Conservation (phyloP, 345 rosid species). For the Populus ilicifolia region DNA sequence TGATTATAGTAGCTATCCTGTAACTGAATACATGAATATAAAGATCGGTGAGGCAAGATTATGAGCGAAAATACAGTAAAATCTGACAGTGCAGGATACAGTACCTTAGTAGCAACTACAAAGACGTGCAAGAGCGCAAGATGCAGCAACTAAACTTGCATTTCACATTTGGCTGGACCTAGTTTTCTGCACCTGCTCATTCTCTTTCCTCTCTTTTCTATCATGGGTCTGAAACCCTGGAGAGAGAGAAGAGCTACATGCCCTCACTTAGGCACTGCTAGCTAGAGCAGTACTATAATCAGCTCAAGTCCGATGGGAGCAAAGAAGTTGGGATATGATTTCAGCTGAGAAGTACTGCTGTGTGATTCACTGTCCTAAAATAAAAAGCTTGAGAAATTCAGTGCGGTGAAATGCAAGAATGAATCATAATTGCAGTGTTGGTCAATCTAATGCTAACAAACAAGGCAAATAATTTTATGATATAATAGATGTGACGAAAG, state of each 20-base stretch:
- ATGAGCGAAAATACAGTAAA: neutral
- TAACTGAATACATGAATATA: neutral
- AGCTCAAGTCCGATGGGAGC: neutral
- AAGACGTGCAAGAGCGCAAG: neutral
- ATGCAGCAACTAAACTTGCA: neutral
- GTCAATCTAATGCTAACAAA: neutral
- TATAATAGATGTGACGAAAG: neutral
- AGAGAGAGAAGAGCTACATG: neutral
- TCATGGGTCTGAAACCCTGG: neutral
- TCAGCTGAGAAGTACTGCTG: neutral
- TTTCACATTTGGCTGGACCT: neutral
- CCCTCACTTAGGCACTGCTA: neutral
- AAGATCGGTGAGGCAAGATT: neutral
- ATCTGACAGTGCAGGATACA: neutral
- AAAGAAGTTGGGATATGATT: neutral
- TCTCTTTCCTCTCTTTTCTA: neutral
- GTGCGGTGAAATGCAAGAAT: neutral
- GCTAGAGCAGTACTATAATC: neutral
- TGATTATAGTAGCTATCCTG: neutral
- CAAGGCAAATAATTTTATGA: neutral
- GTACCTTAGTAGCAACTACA: conserved; percentile 13
- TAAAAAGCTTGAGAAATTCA: neutral
- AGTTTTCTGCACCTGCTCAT: neutral
- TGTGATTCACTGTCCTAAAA: neutral
- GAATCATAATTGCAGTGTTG: too few relatives aligned